Evolutionary conservation across 345 rosid species (phyloP).

Genomic region (Citrus mangshanensis): DNA sequence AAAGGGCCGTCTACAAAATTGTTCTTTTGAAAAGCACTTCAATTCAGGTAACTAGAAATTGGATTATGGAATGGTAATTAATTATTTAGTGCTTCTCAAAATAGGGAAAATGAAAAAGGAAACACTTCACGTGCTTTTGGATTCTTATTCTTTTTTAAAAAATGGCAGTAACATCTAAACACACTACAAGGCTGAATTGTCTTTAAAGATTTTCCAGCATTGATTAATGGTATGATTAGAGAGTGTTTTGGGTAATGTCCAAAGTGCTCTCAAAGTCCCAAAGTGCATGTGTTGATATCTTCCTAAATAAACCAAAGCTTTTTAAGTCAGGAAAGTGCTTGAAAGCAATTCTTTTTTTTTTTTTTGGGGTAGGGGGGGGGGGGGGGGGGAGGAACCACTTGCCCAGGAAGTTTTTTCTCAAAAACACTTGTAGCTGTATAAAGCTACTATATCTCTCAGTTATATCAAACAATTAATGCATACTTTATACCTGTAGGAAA

Average conservation of each 20-base stretch:
- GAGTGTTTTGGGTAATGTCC: background rate
- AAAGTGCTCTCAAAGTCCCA: background rate
- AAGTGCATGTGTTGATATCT: background rate
- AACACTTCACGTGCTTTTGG: background rate
- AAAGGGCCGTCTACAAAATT: background rate
- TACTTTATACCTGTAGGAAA: background rate
- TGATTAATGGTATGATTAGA: background rate
- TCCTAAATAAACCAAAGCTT: too few relatives aligned
- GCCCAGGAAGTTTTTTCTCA: background rate
- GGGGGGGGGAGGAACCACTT: rapidly evolving
- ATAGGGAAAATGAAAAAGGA: background rate
- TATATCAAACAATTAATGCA: background rate
- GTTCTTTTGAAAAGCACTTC: background rate
- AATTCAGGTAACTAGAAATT: background rate
- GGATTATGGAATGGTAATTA: background rate
- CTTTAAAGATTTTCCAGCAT: background rate
- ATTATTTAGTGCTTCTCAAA: background rate
- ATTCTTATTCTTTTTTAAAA: background rate
- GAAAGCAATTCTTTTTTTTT: too few relatives aligned
- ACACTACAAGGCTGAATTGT: background rate
- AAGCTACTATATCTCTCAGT: background rate
- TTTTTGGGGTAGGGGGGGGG: too few relatives aligned
- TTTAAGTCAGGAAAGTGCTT: background rate
- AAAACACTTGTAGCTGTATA: background rate
- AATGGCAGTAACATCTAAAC: background rate